These are phyloP conservation scores for Colletotrichum sp. DNA, from an alignment of 2,329 filamentous ascomycete species.

Conservation along the genomic window DNA sequence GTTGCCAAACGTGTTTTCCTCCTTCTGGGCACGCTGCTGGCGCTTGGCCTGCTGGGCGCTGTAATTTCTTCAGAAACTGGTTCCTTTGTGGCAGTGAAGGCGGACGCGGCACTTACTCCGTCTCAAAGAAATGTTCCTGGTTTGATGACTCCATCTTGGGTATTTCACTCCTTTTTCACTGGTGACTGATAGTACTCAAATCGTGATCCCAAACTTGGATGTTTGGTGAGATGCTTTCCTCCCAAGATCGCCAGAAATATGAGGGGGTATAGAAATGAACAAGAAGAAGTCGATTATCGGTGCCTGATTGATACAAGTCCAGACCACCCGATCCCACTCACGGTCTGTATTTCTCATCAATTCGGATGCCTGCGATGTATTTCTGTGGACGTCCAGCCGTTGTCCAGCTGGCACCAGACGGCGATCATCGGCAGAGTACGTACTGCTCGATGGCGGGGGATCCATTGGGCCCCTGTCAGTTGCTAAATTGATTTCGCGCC, in stretches of 20 bases:
- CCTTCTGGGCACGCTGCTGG: slow-evolving; percentile 58
- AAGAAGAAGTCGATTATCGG: neutral
- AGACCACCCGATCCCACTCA: neutral
- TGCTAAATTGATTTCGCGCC: slow-evolving; percentile 37
- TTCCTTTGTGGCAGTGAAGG: neutral
- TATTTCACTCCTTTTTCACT: neutral
- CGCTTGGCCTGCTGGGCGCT: slow-evolving; percentile 15
- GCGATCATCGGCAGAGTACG: neutral
- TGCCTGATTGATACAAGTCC: neutral
- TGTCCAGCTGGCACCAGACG: neutral
- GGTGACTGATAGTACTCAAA: neutral
- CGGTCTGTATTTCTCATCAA: slow-evolving; percentile 18
- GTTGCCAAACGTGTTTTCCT: slow-evolving; percentile 78
- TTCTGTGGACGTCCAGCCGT: neutral
- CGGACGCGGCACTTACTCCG: slow-evolving; percentile 65
- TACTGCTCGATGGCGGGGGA: neutral
- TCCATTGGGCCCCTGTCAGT: neutral
- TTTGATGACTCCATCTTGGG: slow-evolving; percentile 72
- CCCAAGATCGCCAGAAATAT: neutral
- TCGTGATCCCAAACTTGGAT: neutral
- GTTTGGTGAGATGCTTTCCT: neutral
- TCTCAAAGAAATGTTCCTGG: slow-evolving; percentile 88
- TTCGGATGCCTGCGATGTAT: slow-evolving; percentile 9
- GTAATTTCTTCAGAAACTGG: neutral
- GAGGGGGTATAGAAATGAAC: no score